phyloP scores from a whole-genome alignment of 805 yeast genomes.

The Starmerella bacillaris region DNA sequence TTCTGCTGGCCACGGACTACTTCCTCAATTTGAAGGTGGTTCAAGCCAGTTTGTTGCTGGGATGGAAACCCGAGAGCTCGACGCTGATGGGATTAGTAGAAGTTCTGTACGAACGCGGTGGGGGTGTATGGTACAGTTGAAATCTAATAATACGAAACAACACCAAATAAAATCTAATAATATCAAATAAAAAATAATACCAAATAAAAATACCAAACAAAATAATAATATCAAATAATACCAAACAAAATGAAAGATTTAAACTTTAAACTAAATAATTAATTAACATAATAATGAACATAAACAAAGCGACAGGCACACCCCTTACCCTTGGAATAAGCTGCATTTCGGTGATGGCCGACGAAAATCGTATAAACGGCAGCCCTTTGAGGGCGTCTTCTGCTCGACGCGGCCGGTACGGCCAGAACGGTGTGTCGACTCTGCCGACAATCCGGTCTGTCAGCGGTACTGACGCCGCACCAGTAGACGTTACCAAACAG shows the following conservation, averaged over 20 bases:
- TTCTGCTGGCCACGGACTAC: constrained; percentile 71
- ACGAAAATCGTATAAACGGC: too few relatives aligned
- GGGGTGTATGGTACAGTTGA: constrained; percentile 33
- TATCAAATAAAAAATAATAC: too few relatives aligned
- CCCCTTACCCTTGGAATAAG: too few relatives aligned
- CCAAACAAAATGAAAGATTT: not conserved
- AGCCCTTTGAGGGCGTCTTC: constrained; percentile 1
- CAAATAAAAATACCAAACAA: not conserved
- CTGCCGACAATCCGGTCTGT: constrained; percentile 10
- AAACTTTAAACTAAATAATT: too few relatives aligned
- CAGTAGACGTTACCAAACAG: too few relatives aligned
- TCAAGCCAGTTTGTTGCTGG: constrained; percentile 54
- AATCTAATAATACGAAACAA: too few relatives aligned
- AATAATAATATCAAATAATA: not conserved
- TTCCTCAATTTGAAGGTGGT: constrained; percentile 49
- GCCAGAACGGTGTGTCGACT: constrained; percentile 2
- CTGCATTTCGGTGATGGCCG: too few relatives aligned
- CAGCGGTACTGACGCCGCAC: constrained; percentile 10
- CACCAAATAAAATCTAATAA: too few relatives aligned
- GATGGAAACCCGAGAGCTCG: constrained; percentile 50
- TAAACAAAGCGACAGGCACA: too few relatives aligned
- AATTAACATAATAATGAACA: too few relatives aligned
- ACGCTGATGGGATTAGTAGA: constrained; percentile 47
- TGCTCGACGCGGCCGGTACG: constrained; percentile 2
- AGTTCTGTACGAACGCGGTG: constrained; percentile 54